Percentiles rank a stretch among this genome's conserved stretches.
Evolutionary conservation across 371 early-diverging fungal genomes (phyloP).

Genomic region (Mortierella polycephala): DNA sequence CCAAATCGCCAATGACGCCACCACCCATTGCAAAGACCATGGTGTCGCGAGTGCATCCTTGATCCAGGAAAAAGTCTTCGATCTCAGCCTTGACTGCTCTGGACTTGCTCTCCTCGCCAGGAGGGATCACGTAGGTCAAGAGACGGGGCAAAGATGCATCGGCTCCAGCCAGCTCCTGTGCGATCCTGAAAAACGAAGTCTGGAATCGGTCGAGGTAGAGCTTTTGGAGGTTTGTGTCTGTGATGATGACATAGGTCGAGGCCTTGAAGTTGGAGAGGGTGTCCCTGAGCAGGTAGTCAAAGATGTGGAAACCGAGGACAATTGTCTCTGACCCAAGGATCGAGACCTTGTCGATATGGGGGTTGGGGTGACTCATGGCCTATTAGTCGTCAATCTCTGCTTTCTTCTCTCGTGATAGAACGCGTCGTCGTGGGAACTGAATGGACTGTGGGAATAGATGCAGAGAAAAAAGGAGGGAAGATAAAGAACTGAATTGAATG

Average conservation of each 20-base stretch:
- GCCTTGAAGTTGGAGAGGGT: slow-evolving; percentile 78
- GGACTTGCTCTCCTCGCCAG: slow-evolving; percentile 93
- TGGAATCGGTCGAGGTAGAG: slow-evolving; percentile 75
- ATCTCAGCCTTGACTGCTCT: slow-evolving; percentile 87
- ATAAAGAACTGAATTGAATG: not conserved
- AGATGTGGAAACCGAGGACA: slow-evolving; percentile 86
- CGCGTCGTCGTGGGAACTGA: slow-evolving; percentile 1
- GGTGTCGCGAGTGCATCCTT: slow-evolving; percentile 93
- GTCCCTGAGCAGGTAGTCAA: slow-evolving; percentile 79
- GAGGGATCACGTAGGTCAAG: slow-evolving; percentile 84
- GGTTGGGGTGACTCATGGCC: slow-evolving; percentile 55
- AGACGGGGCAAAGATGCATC: slow-evolving; percentile 64
- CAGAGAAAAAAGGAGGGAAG: not conserved
- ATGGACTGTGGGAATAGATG: not conserved
- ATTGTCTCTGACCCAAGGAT: slow-evolving; percentile 91
- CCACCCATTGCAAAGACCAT: slow-evolving; percentile 96
- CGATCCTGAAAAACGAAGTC: slow-evolving; percentile 56
- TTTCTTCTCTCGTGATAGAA: too few relatives aligned
- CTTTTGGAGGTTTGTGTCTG: slow-evolving; percentile 87
- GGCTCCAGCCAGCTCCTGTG: slow-evolving; percentile 56
- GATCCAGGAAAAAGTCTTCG: slow-evolving; percentile 91
- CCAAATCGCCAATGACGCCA: slow-evolving; percentile 97
- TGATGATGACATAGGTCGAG: slow-evolving; percentile 89
- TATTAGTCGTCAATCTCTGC: not conserved
- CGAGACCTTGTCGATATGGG: slow-evolving; percentile 78